These are phyloP conservation scores for Zostera marina DNA, from an alignment of 116 monocot genomes.

Conservation along the genomic window DNA sequence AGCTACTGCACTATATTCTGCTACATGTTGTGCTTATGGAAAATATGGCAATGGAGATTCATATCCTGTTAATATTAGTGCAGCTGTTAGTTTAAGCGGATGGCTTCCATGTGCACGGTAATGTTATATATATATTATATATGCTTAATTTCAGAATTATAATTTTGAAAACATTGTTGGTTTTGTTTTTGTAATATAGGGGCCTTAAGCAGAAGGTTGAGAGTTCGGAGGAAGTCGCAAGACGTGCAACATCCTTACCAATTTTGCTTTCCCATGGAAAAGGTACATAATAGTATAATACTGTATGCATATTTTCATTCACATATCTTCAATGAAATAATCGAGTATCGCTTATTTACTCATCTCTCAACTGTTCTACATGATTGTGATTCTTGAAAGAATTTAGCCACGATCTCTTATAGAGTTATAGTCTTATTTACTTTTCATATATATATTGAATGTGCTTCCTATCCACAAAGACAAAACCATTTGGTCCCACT, in stretches of 20 bases:
- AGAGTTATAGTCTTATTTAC: too few relatives aligned
- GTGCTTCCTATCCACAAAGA: too few relatives aligned
- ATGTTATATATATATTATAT: background rate
- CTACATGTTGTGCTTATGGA: slow-evolving; percentile 47
- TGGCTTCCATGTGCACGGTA: slow-evolving; percentile 72
- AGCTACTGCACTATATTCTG: slow-evolving; percentile 46
- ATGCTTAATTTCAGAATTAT: background rate
- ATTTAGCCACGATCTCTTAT: too few relatives aligned
- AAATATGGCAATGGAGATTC: slow-evolving; percentile 57
- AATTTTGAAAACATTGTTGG: background rate
- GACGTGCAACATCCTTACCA: slow-evolving; percentile 50
- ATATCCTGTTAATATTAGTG: slow-evolving; percentile 43
- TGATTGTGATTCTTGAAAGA: too few relatives aligned
- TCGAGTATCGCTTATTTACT: too few relatives aligned
- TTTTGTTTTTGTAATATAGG: slow-evolving; percentile 10
- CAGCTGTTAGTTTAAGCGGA: slow-evolving; percentile 52
- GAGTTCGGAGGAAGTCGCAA: slow-evolving; percentile 30
- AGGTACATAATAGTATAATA: slow-evolving; percentile 16
- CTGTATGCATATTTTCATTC: background rate
- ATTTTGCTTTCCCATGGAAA: slow-evolving; percentile 70
- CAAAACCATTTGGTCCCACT: too few relatives aligned
- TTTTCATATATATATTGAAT: too few relatives aligned
- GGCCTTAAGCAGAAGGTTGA: slow-evolving; percentile 36
- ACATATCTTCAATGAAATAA: background rate
- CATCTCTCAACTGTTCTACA: too few relatives aligned